A percentile compares a stretch with the other conserved stretches of the same genome.
phyloP scores from a whole-genome alignment of 1,139 yeast species.

The Williopsis jadinii region DNA sequence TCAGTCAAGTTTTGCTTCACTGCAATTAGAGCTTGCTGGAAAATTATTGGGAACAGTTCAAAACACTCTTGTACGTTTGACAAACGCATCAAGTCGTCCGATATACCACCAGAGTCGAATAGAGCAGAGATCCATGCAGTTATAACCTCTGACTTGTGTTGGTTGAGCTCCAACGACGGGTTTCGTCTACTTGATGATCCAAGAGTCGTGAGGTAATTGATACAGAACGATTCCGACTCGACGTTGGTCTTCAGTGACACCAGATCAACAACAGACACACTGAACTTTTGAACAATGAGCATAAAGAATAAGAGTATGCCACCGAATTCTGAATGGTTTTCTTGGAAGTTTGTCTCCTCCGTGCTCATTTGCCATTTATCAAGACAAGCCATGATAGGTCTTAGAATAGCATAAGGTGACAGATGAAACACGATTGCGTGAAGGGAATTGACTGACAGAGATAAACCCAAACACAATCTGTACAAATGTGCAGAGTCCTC shows the following conservation, averaged over 20 bases:
- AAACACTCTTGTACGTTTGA: constrained; percentile 65
- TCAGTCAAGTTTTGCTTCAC: constrained; percentile 48
- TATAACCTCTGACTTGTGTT: constrained; percentile 33
- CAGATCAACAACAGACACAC: constrained; percentile 28
- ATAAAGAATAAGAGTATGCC: constrained; percentile 45
- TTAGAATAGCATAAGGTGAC: constrained; percentile 19
- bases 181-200: constrained; percentile 17
- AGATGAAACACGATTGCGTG: constrained; percentile 32
- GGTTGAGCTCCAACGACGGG: constrained; percentile 6
- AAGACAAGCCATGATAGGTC: constrained; percentile 27
- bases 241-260: constrained; percentile 12
- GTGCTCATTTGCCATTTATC: constrained; percentile 30
- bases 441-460: constrained; percentile 34
- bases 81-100: constrained; percentile 71
- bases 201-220: constrained; percentile 16
- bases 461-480: constrained; percentile 41
- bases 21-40: constrained; percentile 67
- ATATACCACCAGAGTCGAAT: constrained; percentile 80
- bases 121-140: constrained; percentile 77
- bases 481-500: constrained; percentile 39
- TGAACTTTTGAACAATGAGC: constrained; percentile 38
- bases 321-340: constrained; percentile 63
- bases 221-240: constrained; percentile 19
- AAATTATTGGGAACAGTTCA: constrained; percentile 61
- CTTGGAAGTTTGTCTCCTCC: constrained; percentile 58